Evolutionary conservation across 2,329 filamentous ascomycete genomes (phyloP).

Genomic region (Sclerotinia spermophila): DNA sequence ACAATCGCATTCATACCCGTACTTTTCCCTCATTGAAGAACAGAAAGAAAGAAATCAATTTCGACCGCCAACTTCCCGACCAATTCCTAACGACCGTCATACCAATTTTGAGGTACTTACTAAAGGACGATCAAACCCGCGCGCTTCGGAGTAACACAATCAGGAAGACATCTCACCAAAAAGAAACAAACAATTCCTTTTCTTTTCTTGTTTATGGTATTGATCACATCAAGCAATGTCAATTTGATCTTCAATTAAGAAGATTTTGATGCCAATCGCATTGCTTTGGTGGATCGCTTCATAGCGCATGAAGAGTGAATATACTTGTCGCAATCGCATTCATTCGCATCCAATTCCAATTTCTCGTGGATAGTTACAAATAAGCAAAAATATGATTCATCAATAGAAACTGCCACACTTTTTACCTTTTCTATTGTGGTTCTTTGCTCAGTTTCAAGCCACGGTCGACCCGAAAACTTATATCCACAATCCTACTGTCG

Average conservation of each 20-base stretch:
- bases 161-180: background rate
- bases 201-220: too few relatives aligned
- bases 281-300: background rate
- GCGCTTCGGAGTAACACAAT: conserved; percentile 10
- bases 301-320: background rate
- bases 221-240: background rate
- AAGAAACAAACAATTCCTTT: background rate
- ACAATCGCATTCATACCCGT: background rate
- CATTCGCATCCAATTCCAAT: background rate
- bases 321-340: background rate
- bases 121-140: conserved; percentile 12
- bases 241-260: conserved; percentile 5
- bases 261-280: background rate
- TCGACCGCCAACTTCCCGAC: background rate
- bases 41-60: background rate
- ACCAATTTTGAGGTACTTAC: background rate
- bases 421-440: background rate
- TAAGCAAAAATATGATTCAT: background rate
- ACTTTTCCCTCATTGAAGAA: background rate
- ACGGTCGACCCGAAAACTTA: background rate
- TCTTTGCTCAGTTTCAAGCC: conserved; percentile 3
- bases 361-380: background rate
- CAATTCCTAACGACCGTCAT: background rate
- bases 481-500: conserved; percentile 1
- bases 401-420: background rate